Percentiles rank a stretch among this genome's conserved stretches.
Evolutionary conservation across 345 rosid genomes (phyloP).

Genomic region (Pelargonium nanum): DNA sequence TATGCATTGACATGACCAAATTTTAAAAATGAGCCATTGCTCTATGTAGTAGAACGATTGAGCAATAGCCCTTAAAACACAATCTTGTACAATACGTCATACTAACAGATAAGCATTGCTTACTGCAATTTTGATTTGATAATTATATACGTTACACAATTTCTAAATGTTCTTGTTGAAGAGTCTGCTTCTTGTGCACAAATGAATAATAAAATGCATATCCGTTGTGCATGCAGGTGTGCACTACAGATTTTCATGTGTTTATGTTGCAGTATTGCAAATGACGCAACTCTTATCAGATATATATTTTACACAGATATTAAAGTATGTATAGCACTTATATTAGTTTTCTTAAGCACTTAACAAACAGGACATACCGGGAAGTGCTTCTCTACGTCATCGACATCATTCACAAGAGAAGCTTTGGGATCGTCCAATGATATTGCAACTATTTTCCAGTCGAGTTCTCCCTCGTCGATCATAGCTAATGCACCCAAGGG

Average conservation of each 20-base stretch:
- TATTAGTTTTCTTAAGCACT: background rate
- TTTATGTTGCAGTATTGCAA: background rate
- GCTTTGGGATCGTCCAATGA: conserved; percentile 93
- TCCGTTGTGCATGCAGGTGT: no score
- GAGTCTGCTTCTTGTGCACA: no score
- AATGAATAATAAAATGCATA: no score
- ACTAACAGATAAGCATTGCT: no score
- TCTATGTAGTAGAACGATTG: no score
- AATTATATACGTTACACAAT: no score
- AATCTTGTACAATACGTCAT: no score
- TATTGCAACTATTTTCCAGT: conserved; percentile 94
- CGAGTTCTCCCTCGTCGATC: conserved; percentile 98
- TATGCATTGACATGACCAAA: no score
- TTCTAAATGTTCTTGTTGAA: no score
- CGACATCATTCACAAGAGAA: conserved; percentile 78
- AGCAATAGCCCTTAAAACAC: no score
- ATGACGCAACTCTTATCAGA: background rate
- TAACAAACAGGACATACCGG: conserved; percentile 36
- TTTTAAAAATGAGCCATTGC: no score
- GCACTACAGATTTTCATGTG: background rate
- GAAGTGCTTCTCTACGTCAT: conserved; percentile 86
- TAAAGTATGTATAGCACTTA: background rate
- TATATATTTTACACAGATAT: background rate
- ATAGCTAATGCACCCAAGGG: conserved; percentile 87
- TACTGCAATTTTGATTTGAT: no score